Conservation (phyloP, 2,329 filamentous ascomycete species). For the Colletotrichum cuscutae region DNA sequence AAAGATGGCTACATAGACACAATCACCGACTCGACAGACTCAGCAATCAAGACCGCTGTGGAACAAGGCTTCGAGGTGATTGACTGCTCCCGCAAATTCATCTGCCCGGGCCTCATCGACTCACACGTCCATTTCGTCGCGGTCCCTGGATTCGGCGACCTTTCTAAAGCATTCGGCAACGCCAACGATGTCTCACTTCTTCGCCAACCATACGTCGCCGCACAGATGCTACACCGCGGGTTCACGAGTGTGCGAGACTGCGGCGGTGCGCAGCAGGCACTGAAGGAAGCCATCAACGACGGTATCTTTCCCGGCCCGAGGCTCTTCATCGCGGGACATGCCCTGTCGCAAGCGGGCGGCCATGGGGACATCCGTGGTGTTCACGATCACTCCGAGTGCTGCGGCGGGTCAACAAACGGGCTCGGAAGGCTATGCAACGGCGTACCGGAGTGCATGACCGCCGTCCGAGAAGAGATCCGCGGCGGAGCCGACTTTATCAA, state of each 20-base stretch:
- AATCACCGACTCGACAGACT: constrained; percentile 32
- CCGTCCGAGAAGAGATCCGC: constrained; percentile 64
- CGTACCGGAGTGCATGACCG: constrained; percentile 63
- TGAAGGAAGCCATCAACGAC: constrained; percentile 67
- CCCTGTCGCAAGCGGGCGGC: constrained; percentile 67
- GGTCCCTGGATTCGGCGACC: constrained; percentile 42
- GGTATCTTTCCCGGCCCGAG: constrained; percentile 64
- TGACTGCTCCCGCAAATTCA: constrained; percentile 39
- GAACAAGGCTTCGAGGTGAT: constrained; percentile 40
- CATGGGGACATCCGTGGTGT: constrained; percentile 62
- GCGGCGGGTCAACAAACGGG: constrained; percentile 56
- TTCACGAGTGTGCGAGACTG: constrained; percentile 70
- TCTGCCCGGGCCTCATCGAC: constrained; percentile 45
- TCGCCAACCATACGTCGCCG: constrained; percentile 59
- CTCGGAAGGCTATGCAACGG: constrained; percentile 62
- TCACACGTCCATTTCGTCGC: constrained; percentile 42
- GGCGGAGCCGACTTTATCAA: constrained; percentile 70
- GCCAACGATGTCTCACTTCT: constrained; percentile 51
- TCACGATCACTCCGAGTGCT: constrained; percentile 53
- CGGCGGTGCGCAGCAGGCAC: constrained; percentile 63
- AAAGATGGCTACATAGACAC: constrained; percentile 46
- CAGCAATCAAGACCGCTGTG: constrained; percentile 3
- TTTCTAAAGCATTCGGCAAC: constrained; percentile 41
- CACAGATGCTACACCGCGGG: constrained; percentile 65
- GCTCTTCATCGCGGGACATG: constrained; percentile 64